Evolutionary conservation across 176 grass and related monocot species (phyloP).

Genomic region (Rhynchospora tenuis): DNA sequence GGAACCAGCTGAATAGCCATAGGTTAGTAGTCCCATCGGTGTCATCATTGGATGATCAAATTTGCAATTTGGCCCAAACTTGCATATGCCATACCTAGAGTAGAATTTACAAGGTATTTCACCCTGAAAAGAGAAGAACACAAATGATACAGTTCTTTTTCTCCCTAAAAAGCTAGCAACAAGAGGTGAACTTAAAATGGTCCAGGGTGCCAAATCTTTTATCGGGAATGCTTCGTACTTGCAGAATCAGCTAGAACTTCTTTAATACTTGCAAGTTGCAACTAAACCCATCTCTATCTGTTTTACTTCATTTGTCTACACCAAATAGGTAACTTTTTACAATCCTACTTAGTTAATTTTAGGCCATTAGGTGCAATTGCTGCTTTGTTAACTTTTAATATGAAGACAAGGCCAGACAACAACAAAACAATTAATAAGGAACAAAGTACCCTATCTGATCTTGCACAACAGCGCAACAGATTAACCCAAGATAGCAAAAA

Average conservation of each 20-base stretch:
- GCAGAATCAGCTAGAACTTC: neutral
- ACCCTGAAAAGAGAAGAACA: conserved; percentile 42
- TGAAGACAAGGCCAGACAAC: neutral
- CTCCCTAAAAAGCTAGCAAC: neutral
- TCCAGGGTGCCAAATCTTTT: neutral
- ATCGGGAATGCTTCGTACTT: neutral
- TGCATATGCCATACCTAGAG: conserved; percentile 97
- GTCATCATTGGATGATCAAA: conserved; percentile 89
- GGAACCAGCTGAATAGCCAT: conserved; percentile 41
- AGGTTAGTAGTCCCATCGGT: conserved; percentile 72
- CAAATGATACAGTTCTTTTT: neutral
- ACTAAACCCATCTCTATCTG: neutral
- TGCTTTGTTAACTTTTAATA: neutral
- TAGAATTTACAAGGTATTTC: conserved; percentile 93
- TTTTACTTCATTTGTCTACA: neutral
- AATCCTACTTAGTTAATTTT: neutral
- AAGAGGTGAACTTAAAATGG: neutral
- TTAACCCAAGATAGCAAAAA: neutral
- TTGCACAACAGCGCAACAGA: neutral
- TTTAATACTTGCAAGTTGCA: neutral
- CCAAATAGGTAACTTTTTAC: neutral
- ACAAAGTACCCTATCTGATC: neutral
- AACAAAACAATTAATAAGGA: neutral
- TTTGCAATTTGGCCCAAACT: conserved; percentile 94
- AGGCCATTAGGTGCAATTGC: neutral